A percentile compares a stretch with the other conserved stretches of the same genome.
Conservation (phyloP, 2,329 filamentous ascomycete species). For the Cadophora gregata region DNA sequence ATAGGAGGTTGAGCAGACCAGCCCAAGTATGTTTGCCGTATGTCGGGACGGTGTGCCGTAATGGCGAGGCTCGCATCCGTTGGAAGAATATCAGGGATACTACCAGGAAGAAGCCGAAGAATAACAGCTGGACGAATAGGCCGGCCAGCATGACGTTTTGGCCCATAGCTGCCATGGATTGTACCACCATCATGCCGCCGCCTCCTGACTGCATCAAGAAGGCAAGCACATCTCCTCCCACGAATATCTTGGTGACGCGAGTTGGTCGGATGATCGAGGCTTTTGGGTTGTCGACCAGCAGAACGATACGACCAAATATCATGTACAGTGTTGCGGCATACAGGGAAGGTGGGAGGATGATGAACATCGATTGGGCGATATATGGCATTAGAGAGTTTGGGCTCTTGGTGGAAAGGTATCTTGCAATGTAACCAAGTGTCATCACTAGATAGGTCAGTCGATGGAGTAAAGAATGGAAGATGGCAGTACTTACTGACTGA, state of each 20-base stretch:
- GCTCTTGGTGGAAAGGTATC: slow-evolving; percentile 31
- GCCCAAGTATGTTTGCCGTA: slow-evolving; percentile 37
- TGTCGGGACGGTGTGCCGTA: slow-evolving; percentile 19
- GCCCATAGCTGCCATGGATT: slow-evolving; percentile 38
- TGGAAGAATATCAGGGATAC: slow-evolving; percentile 50
- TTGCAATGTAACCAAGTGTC: slow-evolving; percentile 32
- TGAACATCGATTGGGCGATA: slow-evolving; percentile 37
- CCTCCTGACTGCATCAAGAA: slow-evolving; percentile 55
- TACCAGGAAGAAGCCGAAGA: slow-evolving; percentile 56
- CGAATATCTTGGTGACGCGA: slow-evolving; percentile 61
- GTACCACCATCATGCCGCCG: slow-evolving; percentile 32
- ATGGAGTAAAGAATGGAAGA: neutral
- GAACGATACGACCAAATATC: slow-evolving; percentile 40
- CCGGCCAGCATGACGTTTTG: slow-evolving; percentile 53
- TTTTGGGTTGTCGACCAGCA: slow-evolving; percentile 30
- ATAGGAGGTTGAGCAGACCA: slow-evolving; percentile 49
- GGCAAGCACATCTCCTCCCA: slow-evolving; percentile 58
- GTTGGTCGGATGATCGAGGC: slow-evolving; percentile 47
- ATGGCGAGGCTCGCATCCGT: slow-evolving; percentile 40
- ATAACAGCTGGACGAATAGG: slow-evolving; percentile 53
- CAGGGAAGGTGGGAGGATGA: slow-evolving; percentile 43
- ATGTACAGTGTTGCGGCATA: slow-evolving; percentile 45
- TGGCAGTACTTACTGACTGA: slow-evolving; percentile 27
- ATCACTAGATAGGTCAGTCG: slow-evolving; percentile 31
- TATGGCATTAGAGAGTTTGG: slow-evolving; percentile 45